Conservation (phyloP, 495 filamentous ascomycete genomes). For the Hypoxylon subgilvum region DNA sequence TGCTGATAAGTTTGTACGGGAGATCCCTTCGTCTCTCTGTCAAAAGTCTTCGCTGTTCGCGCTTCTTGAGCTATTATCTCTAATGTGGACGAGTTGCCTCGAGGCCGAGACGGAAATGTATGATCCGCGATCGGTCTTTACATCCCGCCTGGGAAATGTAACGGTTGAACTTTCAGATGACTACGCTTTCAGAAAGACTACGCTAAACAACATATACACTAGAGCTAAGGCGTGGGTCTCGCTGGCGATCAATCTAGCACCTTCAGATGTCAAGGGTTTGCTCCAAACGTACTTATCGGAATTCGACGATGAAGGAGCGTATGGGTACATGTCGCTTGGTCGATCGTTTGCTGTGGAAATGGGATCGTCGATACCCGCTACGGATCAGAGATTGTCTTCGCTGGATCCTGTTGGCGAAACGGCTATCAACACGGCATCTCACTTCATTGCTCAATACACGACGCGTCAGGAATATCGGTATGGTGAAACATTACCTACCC, state of each 20-base stretch:
- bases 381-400: conserved; percentile 80
- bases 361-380: conserved; percentile 83
- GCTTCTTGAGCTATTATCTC: conserved; percentile 83
- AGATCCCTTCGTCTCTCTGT: conserved; percentile 88
- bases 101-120: conserved; percentile 95
- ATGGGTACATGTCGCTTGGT: conserved; percentile 90
- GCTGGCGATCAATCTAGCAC: conserved; percentile 79
- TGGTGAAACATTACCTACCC: conserved; percentile 69
- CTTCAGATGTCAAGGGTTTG: conserved; percentile 92
- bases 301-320: conserved; percentile 83
- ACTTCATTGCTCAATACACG: conserved; percentile 97
- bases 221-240: conserved; percentile 82
- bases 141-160: conserved; percentile 74
- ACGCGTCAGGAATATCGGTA: conserved; percentile 92
- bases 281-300: conserved; percentile 95
- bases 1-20: conserved; percentile 80
- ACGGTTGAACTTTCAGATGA: conserved; percentile 90
- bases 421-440: conserved; percentile 86
- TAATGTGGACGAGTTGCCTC: conserved; percentile 94
- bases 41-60: conserved; percentile 89
- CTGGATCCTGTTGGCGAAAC: conserved; percentile 73
- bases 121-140: conserved; percentile 78
- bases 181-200: conserved; percentile 76
- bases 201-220: conserved; percentile 76
- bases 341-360: conserved; percentile 94